Evolutionary conservation across 192 early-diverging fungal species (phyloP).

Genomic region (Helicostylum pulchrum): DNA sequence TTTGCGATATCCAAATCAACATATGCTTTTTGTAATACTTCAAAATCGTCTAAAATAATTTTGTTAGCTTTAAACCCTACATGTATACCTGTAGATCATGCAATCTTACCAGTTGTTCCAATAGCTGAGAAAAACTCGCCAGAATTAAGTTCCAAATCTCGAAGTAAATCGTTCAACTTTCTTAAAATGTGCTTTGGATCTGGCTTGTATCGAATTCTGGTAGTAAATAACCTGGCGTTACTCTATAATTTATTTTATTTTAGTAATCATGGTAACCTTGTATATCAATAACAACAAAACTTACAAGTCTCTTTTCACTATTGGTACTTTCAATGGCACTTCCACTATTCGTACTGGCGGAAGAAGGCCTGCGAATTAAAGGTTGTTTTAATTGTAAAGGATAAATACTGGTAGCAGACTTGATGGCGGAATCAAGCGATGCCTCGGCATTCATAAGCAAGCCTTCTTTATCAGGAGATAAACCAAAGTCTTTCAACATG

Average conservation of each 20-base stretch:
- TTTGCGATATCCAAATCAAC: constrained; percentile 33
- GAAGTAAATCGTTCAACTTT: constrained; percentile 20
- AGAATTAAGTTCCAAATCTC: constrained; percentile 24
- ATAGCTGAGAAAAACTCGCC: constrained; percentile 22
- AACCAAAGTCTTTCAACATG: constrained; percentile 26
- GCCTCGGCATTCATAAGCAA: constrained; percentile 25
- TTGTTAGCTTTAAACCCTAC: background rate
- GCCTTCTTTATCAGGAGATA: constrained; percentile 11
- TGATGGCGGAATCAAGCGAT: constrained; percentile 21
- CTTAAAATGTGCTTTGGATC: constrained; percentile 28
- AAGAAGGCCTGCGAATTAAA: constrained; percentile 6
- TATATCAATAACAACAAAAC: background rate
- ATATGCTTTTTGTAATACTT: constrained; percentile 32
- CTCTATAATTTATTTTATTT: background rate
- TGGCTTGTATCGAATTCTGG: constrained; percentile 29
- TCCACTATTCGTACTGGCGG: constrained; percentile 13
- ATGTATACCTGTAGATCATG: background rate
- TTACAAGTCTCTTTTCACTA: background rate
- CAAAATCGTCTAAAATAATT: constrained; percentile 24
- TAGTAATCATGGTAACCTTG: too few species aligned
- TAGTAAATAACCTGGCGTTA: constrained; percentile 6
- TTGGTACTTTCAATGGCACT: background rate
- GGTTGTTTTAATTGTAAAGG: background rate
- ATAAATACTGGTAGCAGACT: constrained; percentile 22
- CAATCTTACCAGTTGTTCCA: constrained; percentile 19